Conservation (phyloP, 140 eudicot genomes). For the Oenanthe javanica region DNA sequence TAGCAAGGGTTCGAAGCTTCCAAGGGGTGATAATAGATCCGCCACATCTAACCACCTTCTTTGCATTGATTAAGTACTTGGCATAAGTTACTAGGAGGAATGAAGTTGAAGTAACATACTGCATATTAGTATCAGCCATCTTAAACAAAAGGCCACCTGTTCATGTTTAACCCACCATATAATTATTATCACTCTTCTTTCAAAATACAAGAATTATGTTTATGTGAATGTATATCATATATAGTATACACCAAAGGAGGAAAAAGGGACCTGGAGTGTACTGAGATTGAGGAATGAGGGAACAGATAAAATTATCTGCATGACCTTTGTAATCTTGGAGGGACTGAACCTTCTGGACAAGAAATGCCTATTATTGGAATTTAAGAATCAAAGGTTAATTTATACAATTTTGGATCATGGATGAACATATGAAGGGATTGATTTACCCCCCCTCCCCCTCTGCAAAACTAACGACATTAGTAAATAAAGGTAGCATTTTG, state of each 20-base stretch:
- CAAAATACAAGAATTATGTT: not conserved
- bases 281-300: constrained; percentile 75
- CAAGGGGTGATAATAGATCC: constrained; percentile 57
- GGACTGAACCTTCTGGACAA: constrained; percentile 75
- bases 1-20: constrained; percentile 65
- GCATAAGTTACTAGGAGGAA: constrained; percentile 83
- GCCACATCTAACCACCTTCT: constrained; percentile 67
- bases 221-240: not conserved
- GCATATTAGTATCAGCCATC: constrained; percentile 92
- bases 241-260: not conserved
- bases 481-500: not conserved
- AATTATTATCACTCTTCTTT: not conserved
- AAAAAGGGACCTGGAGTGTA: constrained; percentile 66
- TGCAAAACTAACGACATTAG: too few species aligned
- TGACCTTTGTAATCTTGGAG: constrained; percentile 95
- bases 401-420: not conserved
- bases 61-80: constrained; percentile 74
- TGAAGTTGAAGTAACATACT: constrained; percentile 92
- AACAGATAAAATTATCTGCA: constrained; percentile 90
- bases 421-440: not conserved
- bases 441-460: too few species aligned
- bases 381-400: not conserved
- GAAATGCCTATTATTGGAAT: constrained; percentile 51
- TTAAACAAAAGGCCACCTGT: constrained; percentile 83
- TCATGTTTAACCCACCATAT: not conserved